Evolutionary conservation across 257 asterid genomes (phyloP), one percentile per base, ranked within the genome.

Genomic region (Anisodus acutangulus): DNA sequence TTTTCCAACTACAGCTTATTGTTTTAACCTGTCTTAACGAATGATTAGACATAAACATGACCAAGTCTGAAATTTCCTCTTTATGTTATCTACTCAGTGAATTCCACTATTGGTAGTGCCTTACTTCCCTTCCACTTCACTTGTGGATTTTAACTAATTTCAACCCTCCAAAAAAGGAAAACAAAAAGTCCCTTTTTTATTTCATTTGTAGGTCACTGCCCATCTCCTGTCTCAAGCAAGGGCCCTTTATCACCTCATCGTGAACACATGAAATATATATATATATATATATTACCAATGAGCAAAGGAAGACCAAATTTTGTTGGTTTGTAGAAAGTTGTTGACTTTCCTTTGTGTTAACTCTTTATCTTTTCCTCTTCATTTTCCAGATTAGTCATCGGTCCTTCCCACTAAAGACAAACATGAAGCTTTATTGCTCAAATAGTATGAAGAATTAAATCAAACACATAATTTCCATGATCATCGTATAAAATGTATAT

Each of bases 91-190:
- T 41, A 41, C 45, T 41, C 45, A 6, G 45, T 41, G 6, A 41
- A 6, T 41, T 41, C 45, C 45, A 41, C 45, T 31, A 3, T 41
- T 41, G 45, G 45, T 41, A 41, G 45, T 41, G 45, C 45, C 45
- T 5, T 2, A 41, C 26, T 89, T 91, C 85, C 12, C 19, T 49
- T 37, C 26, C 47, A 31, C 83, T 82, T 85, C 82, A 72, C 81
- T 85, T 83, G 63, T 87, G 83, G n/a, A 51, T 57, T 78, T 76
- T 8, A 72, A 85, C 83, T 72, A 54, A 80, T 84, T 78, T 81
- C 45, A 41, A 41, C 4, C 86, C 80, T 83, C 64, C 2, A 71
- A 57, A 74, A 82, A 43, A 10, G 45, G 22, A 19, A 60, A 35
- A 55, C 5, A 55, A 31, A 2, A 8, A 11, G 26, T 1, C 35